Percentiles rank a stretch among this genome's conserved stretches.
Conservation (phyloP, 176 grass and related monocot species). For the Oryza meridionalis region DNA sequence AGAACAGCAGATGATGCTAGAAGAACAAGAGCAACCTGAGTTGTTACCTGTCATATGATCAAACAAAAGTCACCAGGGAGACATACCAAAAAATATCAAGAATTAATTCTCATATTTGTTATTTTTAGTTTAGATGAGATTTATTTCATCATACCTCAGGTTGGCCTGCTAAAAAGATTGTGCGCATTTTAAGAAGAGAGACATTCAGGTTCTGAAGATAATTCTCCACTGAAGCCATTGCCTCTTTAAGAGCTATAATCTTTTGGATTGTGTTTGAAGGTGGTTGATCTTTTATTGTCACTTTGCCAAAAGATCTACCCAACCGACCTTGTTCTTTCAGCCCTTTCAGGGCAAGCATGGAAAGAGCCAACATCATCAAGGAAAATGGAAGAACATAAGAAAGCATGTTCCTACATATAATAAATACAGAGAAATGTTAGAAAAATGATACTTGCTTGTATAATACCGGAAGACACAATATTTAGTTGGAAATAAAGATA, state of each 20-base stretch:
- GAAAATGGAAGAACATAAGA: constrained; percentile 71
- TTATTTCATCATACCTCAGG: constrained; percentile 70
- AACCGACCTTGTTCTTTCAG: constrained; percentile 92
- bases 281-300: constrained; percentile 85
- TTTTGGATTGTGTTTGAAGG: constrained; percentile 97
- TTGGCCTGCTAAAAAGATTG: constrained; percentile 80
- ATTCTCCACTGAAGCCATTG: constrained; percentile 89
- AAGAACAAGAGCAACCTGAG: constrained; percentile 70
- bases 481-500: constrained; percentile 22
- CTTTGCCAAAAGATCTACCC: constrained; percentile 87
- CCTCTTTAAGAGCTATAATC: constrained; percentile 92
- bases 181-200: constrained; percentile 76
- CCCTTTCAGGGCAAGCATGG: constrained; percentile 83
- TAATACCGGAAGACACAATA: constrained; percentile 2
- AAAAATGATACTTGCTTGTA: neutral
- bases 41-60: constrained; percentile 71
- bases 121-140: constrained; percentile 8
- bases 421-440: constrained; percentile 17
- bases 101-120: constrained; percentile 22
- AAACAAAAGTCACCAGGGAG: constrained; percentile 15
- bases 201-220: constrained; percentile 89
- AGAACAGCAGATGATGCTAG: constrained; percentile 62
- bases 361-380: constrained; percentile 66
- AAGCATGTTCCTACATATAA: constrained; percentile 72
- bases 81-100: neutral